Base-by-base conservation (phyloP, 169 alveolate species). In the Eimeria praecox region DNA sequence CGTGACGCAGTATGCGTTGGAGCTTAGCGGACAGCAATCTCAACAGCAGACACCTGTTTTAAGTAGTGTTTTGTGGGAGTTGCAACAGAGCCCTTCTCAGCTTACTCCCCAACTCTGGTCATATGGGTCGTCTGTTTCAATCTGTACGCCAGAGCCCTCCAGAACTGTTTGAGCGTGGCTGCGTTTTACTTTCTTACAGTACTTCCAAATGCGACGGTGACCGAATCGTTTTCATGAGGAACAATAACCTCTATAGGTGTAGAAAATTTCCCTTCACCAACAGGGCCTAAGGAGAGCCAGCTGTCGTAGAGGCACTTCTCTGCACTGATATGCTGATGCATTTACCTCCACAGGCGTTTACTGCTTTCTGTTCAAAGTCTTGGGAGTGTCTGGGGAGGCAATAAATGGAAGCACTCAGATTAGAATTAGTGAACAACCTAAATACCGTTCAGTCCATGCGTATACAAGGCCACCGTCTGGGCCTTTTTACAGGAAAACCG, bases 41-140 rank as follows among this genome's bases (percentile, higher is more conserved):
- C 97, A 66, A 95, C 90, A 35, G 94, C 95, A 64, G 97, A 95
- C 9, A 95, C 97, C 97, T 95, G 97, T 16, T 27, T 66, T 10
- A 27, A 52, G 42, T 46, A 69, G 78, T 40, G 87, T 40, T 66
- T 69, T 33, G 38, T 18, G 24, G 38, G 40, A n/a, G 42, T 33
- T 30, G 54, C 35, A 52, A 49, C 44, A 83, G 77, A 44, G 92
- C 80, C n/a, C 16, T 59, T 59, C 33, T 40, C 66, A 40, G 12
- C 97, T 82, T 64, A 95, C 96, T 77, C 97, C 97, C 97, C 97
- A 95, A 42, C 96, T 92, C 83, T 95, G 97, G 40, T 92, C 96
- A 85, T 52, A 95, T n/a, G 97, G 97, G 94, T 95, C 97, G 62
- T 95, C 96, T 46, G 86, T 75, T 42, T 95, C 94, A 5, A 95